Percentiles rank a stretch among this genome's conserved stretches.
Evolutionary conservation across 345 rosid species (phyloP).

Genomic region (Gynandropsis gynandra): DNA sequence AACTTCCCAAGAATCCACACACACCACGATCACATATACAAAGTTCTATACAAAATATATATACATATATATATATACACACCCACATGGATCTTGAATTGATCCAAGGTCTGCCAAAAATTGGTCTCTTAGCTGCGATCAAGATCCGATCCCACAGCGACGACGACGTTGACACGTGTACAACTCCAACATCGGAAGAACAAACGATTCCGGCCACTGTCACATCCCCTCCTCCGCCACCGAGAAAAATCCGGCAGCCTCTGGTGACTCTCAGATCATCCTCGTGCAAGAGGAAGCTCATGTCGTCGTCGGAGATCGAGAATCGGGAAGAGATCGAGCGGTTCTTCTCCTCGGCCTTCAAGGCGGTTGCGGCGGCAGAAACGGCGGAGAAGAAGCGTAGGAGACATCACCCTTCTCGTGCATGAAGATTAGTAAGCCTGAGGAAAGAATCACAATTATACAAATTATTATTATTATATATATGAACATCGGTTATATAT

Average conservation of each 20-base stretch:
- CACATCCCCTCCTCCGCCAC: conserved; percentile 30
- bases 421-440: neutral
- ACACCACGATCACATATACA: too few relatives aligned
- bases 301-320: conserved; percentile 23
- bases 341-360: conserved; percentile 24
- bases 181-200: conserved; percentile 29
- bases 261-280: conserved; percentile 21
- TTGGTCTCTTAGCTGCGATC: conserved; percentile 17
- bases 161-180: neutral
- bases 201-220: conserved; percentile 24
- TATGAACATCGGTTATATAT: too few relatives aligned
- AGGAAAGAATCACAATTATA: too few relatives aligned
- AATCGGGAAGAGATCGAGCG: conserved; percentile 29
- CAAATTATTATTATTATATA: too few relatives aligned
- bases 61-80: neutral
- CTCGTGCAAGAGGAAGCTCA: conserved; percentile 30
- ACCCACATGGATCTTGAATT: conserved; percentile 27
- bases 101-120: conserved; percentile 21
- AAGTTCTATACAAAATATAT: too few relatives aligned
- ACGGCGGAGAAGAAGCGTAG: conserved; percentile 21
- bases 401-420: conserved; percentile 14
- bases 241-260: conserved; percentile 25
- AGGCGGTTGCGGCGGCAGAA: conserved; percentile 7
- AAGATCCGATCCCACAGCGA: conserved; percentile 20
- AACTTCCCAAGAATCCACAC: too few relatives aligned